These are phyloP conservation scores for Croton setiger DNA, from an alignment of 441 rosid genomes.

Conservation along the genomic window DNA sequence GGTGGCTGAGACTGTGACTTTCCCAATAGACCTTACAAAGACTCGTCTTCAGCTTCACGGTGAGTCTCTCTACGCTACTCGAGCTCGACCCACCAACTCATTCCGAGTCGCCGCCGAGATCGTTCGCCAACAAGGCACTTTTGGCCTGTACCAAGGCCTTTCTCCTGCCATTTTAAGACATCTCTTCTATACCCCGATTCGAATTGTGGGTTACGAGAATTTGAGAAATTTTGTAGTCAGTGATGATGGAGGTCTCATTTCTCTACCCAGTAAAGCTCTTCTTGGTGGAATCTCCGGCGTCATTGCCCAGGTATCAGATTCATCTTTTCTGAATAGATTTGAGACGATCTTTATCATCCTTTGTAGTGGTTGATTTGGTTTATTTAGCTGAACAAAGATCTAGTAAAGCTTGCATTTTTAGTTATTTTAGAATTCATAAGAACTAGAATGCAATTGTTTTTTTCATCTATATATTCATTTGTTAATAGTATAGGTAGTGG, in stretches of 20 bases:
- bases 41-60: conserved; percentile 84
- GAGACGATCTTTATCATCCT: too few relatives aligned
- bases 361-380: background rate
- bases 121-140: conserved; percentile 46
- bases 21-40: conserved; percentile 79
- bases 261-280: conserved; percentile 57
- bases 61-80: conserved; percentile 31
- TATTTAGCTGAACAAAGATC: background rate
- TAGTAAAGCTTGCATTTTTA: background rate
- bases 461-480: conserved; percentile 21
- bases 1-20: conserved; percentile 78
- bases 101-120: conserved; percentile 53
- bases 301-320: conserved; percentile 62
- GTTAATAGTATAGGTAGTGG: conserved; percentile 63
- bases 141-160: conserved; percentile 66
- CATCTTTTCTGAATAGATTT: background rate
- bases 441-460: too few relatives aligned
- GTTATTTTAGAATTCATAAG: background rate
- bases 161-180: conserved; percentile 77
- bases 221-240: conserved; percentile 41
- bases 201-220: conserved; percentile 80
- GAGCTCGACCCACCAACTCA: conserved; percentile 45
- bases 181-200: conserved; percentile 68
- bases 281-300: conserved; percentile 76
- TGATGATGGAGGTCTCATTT: conserved; percentile 37